Base-by-base conservation (phyloP, 192 early-diverging fungal genomes). In the Mortierella claussenii region DNA sequence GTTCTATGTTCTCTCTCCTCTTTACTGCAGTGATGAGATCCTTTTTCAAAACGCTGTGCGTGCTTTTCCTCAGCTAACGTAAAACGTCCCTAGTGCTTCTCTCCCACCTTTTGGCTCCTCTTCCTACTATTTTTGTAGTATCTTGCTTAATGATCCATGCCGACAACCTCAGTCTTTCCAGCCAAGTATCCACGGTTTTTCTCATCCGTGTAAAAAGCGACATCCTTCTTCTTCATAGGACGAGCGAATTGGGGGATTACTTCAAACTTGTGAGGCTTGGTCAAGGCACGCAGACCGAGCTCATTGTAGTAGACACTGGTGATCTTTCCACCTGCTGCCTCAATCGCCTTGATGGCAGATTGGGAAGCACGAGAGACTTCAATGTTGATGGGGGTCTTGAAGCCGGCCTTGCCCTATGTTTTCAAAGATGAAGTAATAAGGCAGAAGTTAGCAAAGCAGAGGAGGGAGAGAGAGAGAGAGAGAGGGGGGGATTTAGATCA, bases 281-380 rank as follows among this genome's bases (percentile, higher is more conserved):
- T 82, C 61, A 96, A 47, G 21, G 90, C 93, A 27, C 92, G 83
- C 40, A 97, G 51, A 11, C 89, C 90, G 50, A 89, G 69, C 42
- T 74, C 62, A 68, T 95, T 95, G 52, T 92, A 92, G 79, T 96
- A 96, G 18, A 93, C 90, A 37, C 88, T 87, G 0, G 91, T 90
- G 21, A 97, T 89, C 32, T 75, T 86, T 32, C 97, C 97, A 4
- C 96, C 97, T 1, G 86, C 81, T 36, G 81, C 74, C 68, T 98
- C 96, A 54, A 98, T 86, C 24, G 89, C 73, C 78, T 87, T 76
- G 65, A 97, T 94, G 10, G 97, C 93, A 26, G 86, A 71, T 52
- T 87, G 80, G 4, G 91, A 90, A 1, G 94, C 96, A 69, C 88
- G 82, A 0, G 93, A 91, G 15, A 97, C 95, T 68, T 95, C 95